Percentiles rank a stretch among this genome's conserved stretches.
These are phyloP conservation scores for Sphagnum tenellum DNA, from an alignment of 225 moss, liverwort and hornwort species.

Conservation along the genomic window DNA sequence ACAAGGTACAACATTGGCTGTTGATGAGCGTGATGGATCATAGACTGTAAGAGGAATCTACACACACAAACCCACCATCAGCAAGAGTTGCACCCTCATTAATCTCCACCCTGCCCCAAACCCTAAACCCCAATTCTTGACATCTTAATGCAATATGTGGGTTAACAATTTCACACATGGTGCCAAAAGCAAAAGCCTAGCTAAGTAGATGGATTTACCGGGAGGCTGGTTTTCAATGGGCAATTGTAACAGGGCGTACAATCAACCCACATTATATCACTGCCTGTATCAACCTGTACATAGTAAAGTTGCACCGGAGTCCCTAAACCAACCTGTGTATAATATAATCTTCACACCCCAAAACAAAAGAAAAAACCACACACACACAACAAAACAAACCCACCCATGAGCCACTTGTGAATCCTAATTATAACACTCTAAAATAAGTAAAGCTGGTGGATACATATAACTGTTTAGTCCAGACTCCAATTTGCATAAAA, in stretches of 20 bases:
- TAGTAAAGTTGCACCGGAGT: slow-evolving; percentile 54
- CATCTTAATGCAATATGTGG: not conserved
- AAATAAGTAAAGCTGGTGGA: too few relatives aligned
- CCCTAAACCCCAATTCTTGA: slow-evolving; percentile 5
- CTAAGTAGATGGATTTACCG: slow-evolving; percentile 9
- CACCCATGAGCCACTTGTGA: not conserved
- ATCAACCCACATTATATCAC: slow-evolving; percentile 88
- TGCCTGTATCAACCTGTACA: slow-evolving; percentile 94
- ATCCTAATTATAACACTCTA: too few relatives aligned
- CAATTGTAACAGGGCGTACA: slow-evolving; percentile 68
- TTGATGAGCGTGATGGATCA: slow-evolving; percentile 42
- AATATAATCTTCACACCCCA: slow-evolving; percentile 49
- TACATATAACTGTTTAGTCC: too few relatives aligned
- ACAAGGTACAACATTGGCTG: slow-evolving; percentile 32
- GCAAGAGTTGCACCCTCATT: not conserved
- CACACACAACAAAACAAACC: slow-evolving; percentile 4
- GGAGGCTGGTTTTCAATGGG: slow-evolving; percentile 26
- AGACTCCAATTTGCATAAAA: too few relatives aligned
- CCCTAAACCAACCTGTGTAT: slow-evolving; percentile 64
- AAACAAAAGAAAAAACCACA: too few relatives aligned
- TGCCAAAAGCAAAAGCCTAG: not conserved
- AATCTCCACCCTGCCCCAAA: slow-evolving; percentile 7
- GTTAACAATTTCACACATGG: not conserved
- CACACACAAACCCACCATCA: slow-evolving; percentile 20
- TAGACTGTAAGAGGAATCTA: slow-evolving; percentile 61